Evolutionary conservation across 1,284 basidiomycete genomes (phyloP).

Genomic region (Cystodermella granulosa): DNA sequence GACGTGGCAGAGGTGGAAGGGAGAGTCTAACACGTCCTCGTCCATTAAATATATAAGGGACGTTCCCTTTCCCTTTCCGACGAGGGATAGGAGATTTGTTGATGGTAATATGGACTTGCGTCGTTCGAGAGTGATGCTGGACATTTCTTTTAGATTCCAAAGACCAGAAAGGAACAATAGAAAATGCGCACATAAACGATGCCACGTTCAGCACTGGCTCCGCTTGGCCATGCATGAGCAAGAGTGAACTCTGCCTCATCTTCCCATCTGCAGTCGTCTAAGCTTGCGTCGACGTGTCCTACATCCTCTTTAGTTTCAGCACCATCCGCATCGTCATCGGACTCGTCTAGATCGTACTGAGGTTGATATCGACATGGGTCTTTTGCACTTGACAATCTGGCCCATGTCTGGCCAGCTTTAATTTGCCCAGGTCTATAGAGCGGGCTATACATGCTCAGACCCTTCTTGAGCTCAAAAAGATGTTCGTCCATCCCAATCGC

Average conservation of each 20-base stretch:
- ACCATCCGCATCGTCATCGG: constrained; percentile 26
- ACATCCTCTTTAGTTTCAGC: constrained; percentile 29
- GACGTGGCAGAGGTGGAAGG: constrained; percentile 28
- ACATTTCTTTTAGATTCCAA: too few relatives aligned
- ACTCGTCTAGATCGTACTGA: constrained; percentile 15
- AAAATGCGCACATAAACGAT: constrained; percentile 55
- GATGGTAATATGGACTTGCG: constrained; percentile 57
- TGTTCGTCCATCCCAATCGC: constrained; percentile 41
- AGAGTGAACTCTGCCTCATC: constrained; percentile 61
- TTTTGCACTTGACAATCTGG: constrained; percentile 52
- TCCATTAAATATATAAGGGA: constrained; percentile 55
- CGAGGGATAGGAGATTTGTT: constrained; percentile 46
- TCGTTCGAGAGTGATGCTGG: constrained; percentile 50
- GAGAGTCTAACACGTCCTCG: constrained; percentile 43
- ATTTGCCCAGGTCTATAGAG: constrained; percentile 50
- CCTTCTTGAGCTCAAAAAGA: constrained; percentile 56
- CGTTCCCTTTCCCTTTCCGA: constrained; percentile 55
- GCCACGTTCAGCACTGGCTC: constrained; percentile 44
- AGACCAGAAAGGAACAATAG: not conserved
- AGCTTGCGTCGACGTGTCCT: constrained; percentile 11
- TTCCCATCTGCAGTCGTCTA: constrained; percentile 53
- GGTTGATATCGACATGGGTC: constrained; percentile 51
- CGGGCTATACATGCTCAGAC: constrained; percentile 39
- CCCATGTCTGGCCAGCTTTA: constrained; percentile 45
- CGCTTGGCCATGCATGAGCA: constrained; percentile 52